Percentiles rank a stretch among this genome's conserved stretches.
These are phyloP conservation scores for Penicillium pulvis DNA, from an alignment of 495 filamentous ascomycete species.

Conservation along the genomic window DNA sequence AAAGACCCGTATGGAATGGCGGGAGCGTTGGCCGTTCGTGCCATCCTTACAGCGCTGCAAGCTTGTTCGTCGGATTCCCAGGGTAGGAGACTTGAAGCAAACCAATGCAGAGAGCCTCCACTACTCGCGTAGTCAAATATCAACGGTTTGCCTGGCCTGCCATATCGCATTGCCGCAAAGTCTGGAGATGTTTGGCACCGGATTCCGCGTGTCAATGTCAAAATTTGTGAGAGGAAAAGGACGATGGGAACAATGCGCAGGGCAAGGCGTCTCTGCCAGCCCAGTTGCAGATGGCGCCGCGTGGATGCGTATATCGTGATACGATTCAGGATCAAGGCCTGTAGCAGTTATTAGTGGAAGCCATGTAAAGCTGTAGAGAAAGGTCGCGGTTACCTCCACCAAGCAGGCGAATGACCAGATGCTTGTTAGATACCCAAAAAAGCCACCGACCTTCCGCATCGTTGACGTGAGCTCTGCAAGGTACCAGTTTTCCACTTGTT, in stretches of 20 bases:
- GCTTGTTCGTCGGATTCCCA: slow-evolving; percentile 71
- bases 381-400: slow-evolving; percentile 56
- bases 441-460: slow-evolving; percentile 69
- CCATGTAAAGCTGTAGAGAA: neutral
- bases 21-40: slow-evolving; percentile 44
- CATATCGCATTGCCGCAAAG: slow-evolving; percentile 73
- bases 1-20: slow-evolving; percentile 68
- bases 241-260: slow-evolving; percentile 77
- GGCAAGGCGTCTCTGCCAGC: slow-evolving; percentile 69
- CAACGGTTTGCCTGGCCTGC: slow-evolving; percentile 63
- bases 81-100: slow-evolving; percentile 66
- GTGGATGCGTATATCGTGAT: slow-evolving; percentile 92
- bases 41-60: slow-evolving; percentile 74
- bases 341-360: slow-evolving; percentile 16
- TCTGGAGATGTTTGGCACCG: slow-evolving; percentile 88
- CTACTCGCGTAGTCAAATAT: slow-evolving; percentile 72
- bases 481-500: slow-evolving; percentile 33
- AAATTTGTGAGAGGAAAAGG: slow-evolving; percentile 68
- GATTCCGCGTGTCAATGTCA: slow-evolving; percentile 75
- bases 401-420: slow-evolving; percentile 91
- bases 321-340: slow-evolving; percentile 85
- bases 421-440: slow-evolving; percentile 90
- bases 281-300: slow-evolving; percentile 69
- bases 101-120: slow-evolving; percentile 66
- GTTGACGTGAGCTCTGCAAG: slow-evolving; percentile 41